phyloP scores from a whole-genome alignment of 2,329 filamentous ascomycete genomes.

The Lachnellula suecica region DNA sequence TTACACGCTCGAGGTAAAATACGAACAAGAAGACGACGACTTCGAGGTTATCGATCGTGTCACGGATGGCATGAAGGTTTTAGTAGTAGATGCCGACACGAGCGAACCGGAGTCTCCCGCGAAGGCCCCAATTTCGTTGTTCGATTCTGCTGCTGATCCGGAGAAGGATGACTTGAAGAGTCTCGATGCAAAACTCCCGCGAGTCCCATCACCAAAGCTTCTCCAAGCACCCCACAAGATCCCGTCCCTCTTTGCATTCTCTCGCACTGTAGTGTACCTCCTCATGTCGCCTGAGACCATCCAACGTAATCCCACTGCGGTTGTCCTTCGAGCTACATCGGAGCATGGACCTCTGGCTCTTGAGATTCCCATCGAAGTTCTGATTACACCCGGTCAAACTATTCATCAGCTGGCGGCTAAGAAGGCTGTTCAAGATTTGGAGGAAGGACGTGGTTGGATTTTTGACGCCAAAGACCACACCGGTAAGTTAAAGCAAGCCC shows the following conservation, averaged over 20 bases:
- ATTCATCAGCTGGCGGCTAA: slow-evolving; percentile 71
- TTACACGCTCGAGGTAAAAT: slow-evolving; percentile 64
- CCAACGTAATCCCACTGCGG: slow-evolving; percentile 46
- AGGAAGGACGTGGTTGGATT: slow-evolving; percentile 69
- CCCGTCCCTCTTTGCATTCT: slow-evolving; percentile 66
- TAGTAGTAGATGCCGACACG: slow-evolving; percentile 17
- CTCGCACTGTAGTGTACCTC: slow-evolving; percentile 63
- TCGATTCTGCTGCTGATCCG: slow-evolving; percentile 43
- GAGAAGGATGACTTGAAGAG: slow-evolving; percentile 30
- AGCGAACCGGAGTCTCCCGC: neutral
- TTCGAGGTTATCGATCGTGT: slow-evolving; percentile 64
- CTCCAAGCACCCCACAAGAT: slow-evolving; percentile 65
- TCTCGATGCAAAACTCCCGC: slow-evolving; percentile 49
- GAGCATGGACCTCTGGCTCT: slow-evolving; percentile 59
- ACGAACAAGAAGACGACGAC: slow-evolving; percentile 48
- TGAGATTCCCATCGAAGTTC: slow-evolving; percentile 58
- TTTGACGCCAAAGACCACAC: slow-evolving; percentile 46
- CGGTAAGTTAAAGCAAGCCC: too few species aligned
- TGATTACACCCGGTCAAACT: slow-evolving; percentile 47
- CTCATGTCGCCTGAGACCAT: slow-evolving; percentile 54
- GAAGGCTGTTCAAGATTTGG: slow-evolving; percentile 67
- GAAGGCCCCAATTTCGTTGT: slow-evolving; percentile 50
- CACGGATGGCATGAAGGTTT: slow-evolving; percentile 45
- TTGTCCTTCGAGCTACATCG: slow-evolving; percentile 59
- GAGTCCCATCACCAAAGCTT: slow-evolving; percentile 51